Evolutionary conservation across 129 eudicot species (phyloP), one percentile per base, ranked within the genome.

Genomic region (Calendula officinalis): DNA sequence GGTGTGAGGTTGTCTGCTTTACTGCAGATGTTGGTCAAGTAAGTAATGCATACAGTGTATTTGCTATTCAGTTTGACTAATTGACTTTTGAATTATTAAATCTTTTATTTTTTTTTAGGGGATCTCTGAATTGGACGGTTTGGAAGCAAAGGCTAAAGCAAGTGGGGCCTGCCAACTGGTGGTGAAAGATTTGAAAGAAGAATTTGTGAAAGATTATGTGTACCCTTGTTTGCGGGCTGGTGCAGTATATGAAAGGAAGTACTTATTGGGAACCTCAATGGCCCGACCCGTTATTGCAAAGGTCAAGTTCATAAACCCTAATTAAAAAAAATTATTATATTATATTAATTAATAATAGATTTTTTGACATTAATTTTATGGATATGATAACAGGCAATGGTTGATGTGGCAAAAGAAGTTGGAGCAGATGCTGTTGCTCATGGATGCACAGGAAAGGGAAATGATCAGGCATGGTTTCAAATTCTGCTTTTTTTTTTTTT

Each of bases 1-100:
- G 98, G 47, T 91, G 96, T 43, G 98, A 91, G 84, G 98, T 91
- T 75, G 98, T 91, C 41, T 91, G 98, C 78, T 91, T 91, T 72
- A 91, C 96, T 71, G 98, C 98, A 46, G 98, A 91, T 91, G 98
- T 91, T 66, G 98, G 96, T 34, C 98, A 91, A 76, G 98, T 91
- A 85, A 56, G 97, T 76, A 62, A 38, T 45, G 3, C 15, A 13
- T 8, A 47, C 15, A 34, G 36, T 36, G 27, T 59, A 14, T 59
- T 34, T 69, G 7, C 7, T 7, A 59, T 58, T 4, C 38, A n/a
- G 60, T 70, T 48, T 8, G 59, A 30, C 5, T 59, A 46, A 37
- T 13, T 69, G 32, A 17, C 35, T 14, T 55, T 16, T 14, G 10
- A 44, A 55, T 5, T 27, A 5, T 37, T 37, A 34, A 39, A 33